phyloP scores from a whole-genome alignment of 306 rosid species.

The Chamaecrista fasciculata region DNA sequence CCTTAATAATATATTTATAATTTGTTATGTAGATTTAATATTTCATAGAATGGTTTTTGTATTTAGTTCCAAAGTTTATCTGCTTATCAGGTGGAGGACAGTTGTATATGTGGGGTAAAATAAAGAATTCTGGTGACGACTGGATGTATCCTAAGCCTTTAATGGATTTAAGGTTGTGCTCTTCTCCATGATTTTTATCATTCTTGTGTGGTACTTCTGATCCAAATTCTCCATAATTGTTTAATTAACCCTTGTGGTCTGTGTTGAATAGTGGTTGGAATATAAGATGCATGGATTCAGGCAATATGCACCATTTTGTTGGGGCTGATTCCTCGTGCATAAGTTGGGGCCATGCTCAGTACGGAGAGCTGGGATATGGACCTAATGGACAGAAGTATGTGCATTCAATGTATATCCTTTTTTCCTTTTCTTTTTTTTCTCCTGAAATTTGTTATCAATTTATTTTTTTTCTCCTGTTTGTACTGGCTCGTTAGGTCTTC shows the following conservation, averaged over 20 bases:
- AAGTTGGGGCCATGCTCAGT: constrained; percentile 95
- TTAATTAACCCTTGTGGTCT: constrained; percentile 4
- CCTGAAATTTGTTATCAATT: background rate
- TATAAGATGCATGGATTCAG: constrained; percentile 95
- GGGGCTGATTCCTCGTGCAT: constrained; percentile 97
- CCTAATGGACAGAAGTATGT: constrained; percentile 89
- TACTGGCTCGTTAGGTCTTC: constrained; percentile 61
- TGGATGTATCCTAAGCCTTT: constrained; percentile 99
- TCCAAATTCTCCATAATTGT: constrained; percentile 20
- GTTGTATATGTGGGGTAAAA: constrained; percentile 96
- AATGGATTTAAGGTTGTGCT: constrained; percentile 84
- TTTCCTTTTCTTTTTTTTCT: background rate
- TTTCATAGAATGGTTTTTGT: background rate
- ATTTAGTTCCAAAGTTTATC: constrained; percentile 1
- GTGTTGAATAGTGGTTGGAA: constrained; percentile 75
- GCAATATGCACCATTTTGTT: constrained; percentile 88
- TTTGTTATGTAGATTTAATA: background rate
- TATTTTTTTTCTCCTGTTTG: constrained; percentile 4
- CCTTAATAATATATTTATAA: background rate
- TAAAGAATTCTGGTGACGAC: constrained; percentile 81
- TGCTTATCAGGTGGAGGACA: constrained; percentile 80
- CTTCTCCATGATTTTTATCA: constrained; percentile 7
- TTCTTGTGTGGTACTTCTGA: constrained; percentile 7
- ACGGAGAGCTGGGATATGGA: constrained; percentile 97
- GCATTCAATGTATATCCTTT: background rate